These are phyloP conservation scores for Trametes cubensis DNA, from an alignment of 768 basidiomycete genomes.

Conservation along the genomic window DNA sequence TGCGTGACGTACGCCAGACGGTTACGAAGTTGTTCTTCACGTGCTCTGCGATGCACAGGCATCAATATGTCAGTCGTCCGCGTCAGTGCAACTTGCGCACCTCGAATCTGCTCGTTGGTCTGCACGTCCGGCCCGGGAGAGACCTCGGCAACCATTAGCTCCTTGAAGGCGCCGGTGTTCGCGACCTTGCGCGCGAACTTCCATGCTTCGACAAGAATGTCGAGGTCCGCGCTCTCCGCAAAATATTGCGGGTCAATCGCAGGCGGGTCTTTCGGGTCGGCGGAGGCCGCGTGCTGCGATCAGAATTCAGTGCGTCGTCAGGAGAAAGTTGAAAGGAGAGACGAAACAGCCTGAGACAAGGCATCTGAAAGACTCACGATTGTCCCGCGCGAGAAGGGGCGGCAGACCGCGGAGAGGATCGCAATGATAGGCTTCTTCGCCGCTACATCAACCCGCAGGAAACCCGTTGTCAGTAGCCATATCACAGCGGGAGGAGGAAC, in stretches of 20 bases:
- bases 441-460: too few species aligned
- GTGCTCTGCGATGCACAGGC: background rate
- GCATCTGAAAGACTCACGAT: background rate
- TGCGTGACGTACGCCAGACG: conserved; percentile 24
- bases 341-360: too few species aligned
- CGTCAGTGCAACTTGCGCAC: conserved; percentile 8
- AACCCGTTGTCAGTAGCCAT: too few species aligned
- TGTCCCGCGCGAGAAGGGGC: conserved; percentile 10
- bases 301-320: too few species aligned
- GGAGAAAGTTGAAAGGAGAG: too few species aligned
- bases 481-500: too few species aligned
- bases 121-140: conserved; percentile 19
- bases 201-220: conserved; percentile 30
- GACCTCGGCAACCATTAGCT: conserved; percentile 16
- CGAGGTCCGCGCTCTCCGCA: conserved; percentile 24
- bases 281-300: conserved; percentile 1
- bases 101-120: conserved; percentile 9
- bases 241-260: conserved; percentile 12
- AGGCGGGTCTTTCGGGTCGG: conserved; percentile 9
- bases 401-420: background rate
- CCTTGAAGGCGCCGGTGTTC: conserved; percentile 23
- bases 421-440: background rate
- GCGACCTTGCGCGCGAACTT: conserved; percentile 32
- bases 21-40: conserved; percentile 14
- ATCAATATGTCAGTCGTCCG: background rate